Conservation (phyloP, 257 asterid genomes). For the Capsicum rhomboideum region DNA sequence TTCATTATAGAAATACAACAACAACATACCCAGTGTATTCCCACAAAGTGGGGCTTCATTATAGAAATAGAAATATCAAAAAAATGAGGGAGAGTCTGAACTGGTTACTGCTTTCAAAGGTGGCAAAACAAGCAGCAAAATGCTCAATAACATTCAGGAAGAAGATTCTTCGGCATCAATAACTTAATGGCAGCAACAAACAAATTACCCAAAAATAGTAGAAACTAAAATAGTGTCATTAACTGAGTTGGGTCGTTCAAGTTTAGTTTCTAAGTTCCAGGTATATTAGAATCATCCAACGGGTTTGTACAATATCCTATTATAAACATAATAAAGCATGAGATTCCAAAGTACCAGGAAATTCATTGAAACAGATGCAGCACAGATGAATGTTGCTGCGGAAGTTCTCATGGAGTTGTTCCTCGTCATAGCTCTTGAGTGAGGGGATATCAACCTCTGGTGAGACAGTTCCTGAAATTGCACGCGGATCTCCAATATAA, state of each 20-base stretch:
- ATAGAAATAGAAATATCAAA: not conserved
- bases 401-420: slow-evolving; percentile 56
- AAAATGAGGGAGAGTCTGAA: not conserved
- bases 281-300: not conserved
- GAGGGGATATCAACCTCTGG: slow-evolving; percentile 65
- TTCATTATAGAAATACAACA: not conserved
- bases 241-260: not conserved
- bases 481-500: slow-evolving; percentile 51
- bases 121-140: not conserved
- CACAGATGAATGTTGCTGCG: slow-evolving; percentile 66
- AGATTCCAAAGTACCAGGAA: slow-evolving; percentile 41
- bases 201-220: not conserved
- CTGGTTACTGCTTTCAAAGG: not conserved
- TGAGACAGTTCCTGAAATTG: slow-evolving; percentile 52
- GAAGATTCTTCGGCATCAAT: not conserved
- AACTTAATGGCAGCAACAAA: not conserved
- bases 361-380: slow-evolving; percentile 67
- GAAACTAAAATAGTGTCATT: not conserved
- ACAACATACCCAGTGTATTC: too few relatives aligned
- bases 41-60: too few relatives aligned
- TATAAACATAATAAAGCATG: not conserved
- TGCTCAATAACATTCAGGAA: not conserved
- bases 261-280: not conserved
- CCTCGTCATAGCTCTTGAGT: slow-evolving; percentile 65
- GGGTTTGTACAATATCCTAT: not conserved